Evolutionary conservation across 2,329 filamentous ascomycete species (phyloP).

Genomic region (Claviceps quebecensis): DNA sequence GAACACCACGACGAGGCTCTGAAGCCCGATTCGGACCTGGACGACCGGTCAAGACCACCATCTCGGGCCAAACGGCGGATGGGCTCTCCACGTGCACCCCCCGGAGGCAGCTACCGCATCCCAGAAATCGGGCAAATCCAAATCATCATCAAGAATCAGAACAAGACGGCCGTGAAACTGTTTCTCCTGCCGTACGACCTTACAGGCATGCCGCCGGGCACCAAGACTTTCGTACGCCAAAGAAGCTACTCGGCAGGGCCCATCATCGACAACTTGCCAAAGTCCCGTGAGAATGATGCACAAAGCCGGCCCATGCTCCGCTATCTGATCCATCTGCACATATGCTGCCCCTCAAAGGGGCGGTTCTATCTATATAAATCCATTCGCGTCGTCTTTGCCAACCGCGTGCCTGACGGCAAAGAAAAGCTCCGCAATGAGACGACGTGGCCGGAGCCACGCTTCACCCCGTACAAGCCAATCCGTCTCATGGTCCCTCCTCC

Average conservation of each 20-base stretch:
- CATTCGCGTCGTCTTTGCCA: slow-evolving; percentile 90
- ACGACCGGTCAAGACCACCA: slow-evolving; percentile 17
- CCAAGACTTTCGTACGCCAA: slow-evolving; percentile 92
- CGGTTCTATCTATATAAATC: slow-evolving; percentile 85
- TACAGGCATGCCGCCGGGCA: slow-evolving; percentile 79
- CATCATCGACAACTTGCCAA: slow-evolving; percentile 54
- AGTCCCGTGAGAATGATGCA: slow-evolving; percentile 11
- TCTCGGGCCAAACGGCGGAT: slow-evolving; percentile 39
- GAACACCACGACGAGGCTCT: slow-evolving; percentile 14
- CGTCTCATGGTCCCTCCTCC: slow-evolving; percentile 34
- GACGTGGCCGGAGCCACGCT: slow-evolving; percentile 76
- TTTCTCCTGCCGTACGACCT: slow-evolving; percentile 91
- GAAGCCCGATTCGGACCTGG: slow-evolving; percentile 11
- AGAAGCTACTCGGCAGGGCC: slow-evolving; percentile 82
- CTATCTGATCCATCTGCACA: slow-evolving; percentile 85
- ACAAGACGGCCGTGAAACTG: slow-evolving; percentile 94
- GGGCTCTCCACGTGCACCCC: slow-evolving; percentile 42
- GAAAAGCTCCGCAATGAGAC: slow-evolving; percentile 85
- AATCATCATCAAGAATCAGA: slow-evolving; percentile 95
- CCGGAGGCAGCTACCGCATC: slow-evolving; percentile 84
- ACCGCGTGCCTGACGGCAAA: slow-evolving; percentile 88
- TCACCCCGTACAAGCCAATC: slow-evolving; percentile 65
- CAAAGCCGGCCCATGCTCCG: slow-evolving; percentile 58
- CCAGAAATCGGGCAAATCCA: slow-evolving; percentile 89
- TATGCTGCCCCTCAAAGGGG: slow-evolving; percentile 73